These are phyloP conservation scores for Botrytis squamosa DNA, from an alignment of 2,329 filamentous ascomycete genomes.

Conservation along the genomic window DNA sequence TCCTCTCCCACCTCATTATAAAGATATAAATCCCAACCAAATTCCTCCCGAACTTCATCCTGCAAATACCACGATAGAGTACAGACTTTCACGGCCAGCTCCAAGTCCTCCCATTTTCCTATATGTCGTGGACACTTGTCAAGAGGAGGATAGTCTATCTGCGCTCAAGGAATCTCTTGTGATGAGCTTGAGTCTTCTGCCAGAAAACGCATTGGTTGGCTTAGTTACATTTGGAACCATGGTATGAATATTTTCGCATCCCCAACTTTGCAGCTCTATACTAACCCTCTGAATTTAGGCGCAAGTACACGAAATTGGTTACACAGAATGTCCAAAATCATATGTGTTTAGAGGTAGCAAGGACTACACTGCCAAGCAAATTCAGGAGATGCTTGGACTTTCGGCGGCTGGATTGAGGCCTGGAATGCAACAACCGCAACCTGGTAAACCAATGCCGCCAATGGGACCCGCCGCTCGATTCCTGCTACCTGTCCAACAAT, in stretches of 20 bases:
- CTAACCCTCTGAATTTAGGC: conserved; percentile 52
- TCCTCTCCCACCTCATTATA: conserved; percentile 80
- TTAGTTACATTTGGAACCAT: conserved; percentile 90
- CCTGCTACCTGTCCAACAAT: conserved; percentile 89
- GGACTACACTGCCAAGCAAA: conserved; percentile 96
- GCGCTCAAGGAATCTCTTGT: conserved; percentile 83
- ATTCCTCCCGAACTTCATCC: conserved; percentile 83
- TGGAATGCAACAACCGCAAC: conserved; percentile 64
- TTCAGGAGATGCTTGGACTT: conserved; percentile 98
- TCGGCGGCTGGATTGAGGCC: conserved; percentile 71
- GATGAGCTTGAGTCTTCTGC: conserved; percentile 79
- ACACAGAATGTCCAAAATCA: conserved; percentile 96
- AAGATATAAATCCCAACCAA: conserved; percentile 80
- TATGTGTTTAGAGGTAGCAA: conserved; percentile 98
- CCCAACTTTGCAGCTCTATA: neutral
- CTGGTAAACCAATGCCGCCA: conserved; percentile 70
- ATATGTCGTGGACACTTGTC: conserved; percentile 84
- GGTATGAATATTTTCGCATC: conserved; percentile 52
- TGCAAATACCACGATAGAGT: conserved; percentile 85
- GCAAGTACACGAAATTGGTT: conserved; percentile 96
- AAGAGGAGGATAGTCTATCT: conserved; percentile 81
- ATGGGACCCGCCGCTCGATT: conserved; percentile 85
- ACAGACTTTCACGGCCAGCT: conserved; percentile 76
- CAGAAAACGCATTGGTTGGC: conserved; percentile 78
- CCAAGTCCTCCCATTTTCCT: conserved; percentile 83